Conservation (phyloP, 768 basidiomycete genomes). For the Clavulina sp. region DNA sequence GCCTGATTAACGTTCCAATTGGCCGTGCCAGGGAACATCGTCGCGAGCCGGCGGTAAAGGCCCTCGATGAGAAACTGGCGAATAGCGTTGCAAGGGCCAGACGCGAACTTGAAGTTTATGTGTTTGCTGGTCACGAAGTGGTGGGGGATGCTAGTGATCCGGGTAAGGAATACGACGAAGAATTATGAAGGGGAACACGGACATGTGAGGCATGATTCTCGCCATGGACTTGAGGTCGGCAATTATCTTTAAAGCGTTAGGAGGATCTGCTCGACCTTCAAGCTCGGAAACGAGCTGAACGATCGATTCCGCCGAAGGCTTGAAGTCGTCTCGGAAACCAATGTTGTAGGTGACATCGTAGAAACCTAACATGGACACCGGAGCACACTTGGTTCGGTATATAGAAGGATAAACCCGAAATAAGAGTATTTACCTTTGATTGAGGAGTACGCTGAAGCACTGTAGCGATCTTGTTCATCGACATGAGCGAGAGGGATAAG, state of each 20-base stretch:
- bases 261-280: slow-evolving; percentile 27
- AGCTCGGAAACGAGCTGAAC: slow-evolving; percentile 33
- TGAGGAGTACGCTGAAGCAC: slow-evolving; percentile 39
- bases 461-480: slow-evolving; percentile 32
- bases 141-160: slow-evolving; percentile 31
- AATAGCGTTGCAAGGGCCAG: slow-evolving; percentile 25
- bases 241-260: slow-evolving; percentile 19
- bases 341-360: slow-evolving; percentile 42
- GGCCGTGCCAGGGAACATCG: slow-evolving; percentile 45
- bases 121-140: slow-evolving; percentile 34
- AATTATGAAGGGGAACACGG: slow-evolving; percentile 12
- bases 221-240: slow-evolving; percentile 27
- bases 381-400: not conserved
- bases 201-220: slow-evolving; percentile 39
- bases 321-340: slow-evolving; percentile 44
- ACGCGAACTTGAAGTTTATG: slow-evolving; percentile 11
- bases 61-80: slow-evolving; percentile 39
- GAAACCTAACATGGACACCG: slow-evolving; percentile 24
- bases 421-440: slow-evolving; percentile 26
- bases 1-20: slow-evolving; percentile 42
- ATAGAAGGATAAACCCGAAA: not conserved
- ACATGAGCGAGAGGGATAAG: slow-evolving; percentile 36
- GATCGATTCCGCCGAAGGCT: slow-evolving; percentile 32
- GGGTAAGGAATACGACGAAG: not conserved
- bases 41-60: slow-evolving; percentile 42